Conservation (phyloP, 139 green algal genomes). For the Zygnema cylindricum region DNA sequence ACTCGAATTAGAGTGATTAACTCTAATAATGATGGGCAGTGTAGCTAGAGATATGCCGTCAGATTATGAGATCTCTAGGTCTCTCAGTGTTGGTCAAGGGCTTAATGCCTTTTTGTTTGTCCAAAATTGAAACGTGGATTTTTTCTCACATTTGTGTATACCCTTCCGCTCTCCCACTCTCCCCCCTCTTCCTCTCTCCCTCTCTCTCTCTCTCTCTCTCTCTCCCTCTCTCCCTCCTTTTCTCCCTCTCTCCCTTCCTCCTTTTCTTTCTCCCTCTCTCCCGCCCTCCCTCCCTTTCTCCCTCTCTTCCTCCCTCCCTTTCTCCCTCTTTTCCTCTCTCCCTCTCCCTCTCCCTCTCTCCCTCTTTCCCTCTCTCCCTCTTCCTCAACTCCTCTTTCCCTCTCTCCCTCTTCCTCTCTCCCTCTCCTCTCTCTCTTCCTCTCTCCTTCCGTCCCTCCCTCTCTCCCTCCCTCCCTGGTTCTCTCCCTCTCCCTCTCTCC, state of each 20-base stretch:
- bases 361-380: not conserved
- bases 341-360: not conserved
- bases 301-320: not conserved
- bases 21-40: no score
- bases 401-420: not conserved
- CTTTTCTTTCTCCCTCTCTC: no score
- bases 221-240: not conserved
- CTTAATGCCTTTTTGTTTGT: no score
- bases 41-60: no score
- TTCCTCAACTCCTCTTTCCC: no score
- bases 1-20: no score
- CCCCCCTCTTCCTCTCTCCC: not conserved
- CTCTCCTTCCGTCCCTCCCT: not conserved
- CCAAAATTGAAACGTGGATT: no score
- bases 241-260: not conserved
- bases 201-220: not conserved
- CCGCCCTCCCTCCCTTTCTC: not conserved
- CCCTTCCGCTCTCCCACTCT: not conserved
- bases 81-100: no score
- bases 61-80: no score
- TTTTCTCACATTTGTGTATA: no score
- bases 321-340: not conserved
- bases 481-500: not conserved
- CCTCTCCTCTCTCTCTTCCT: not conserved
- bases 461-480: not conserved